These are phyloP conservation scores for Tylopilus cervinicoccineus DNA, from an alignment of 768 basidiomycete species.

Conservation along the genomic window DNA sequence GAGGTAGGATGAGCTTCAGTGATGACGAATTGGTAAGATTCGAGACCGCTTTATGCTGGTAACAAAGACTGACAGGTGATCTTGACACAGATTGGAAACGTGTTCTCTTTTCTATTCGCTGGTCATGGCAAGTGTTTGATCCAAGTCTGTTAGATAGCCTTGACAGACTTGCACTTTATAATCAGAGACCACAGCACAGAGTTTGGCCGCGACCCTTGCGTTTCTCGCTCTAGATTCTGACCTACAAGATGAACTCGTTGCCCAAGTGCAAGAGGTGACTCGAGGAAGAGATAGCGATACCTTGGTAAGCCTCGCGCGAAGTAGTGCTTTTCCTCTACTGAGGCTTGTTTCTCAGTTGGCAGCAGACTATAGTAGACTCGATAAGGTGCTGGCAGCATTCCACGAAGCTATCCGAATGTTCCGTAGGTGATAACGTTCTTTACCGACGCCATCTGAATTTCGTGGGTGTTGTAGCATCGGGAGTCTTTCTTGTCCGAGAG, in stretches of 20 bases:
- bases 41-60: neutral
- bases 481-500: slow-evolving; percentile 27
- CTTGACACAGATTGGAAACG: slow-evolving; percentile 45
- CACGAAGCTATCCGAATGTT: slow-evolving; percentile 34
- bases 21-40: slow-evolving; percentile 15
- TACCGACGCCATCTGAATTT: neutral
- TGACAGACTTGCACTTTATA: neutral
- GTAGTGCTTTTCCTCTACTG: neutral
- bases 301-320: slow-evolving; percentile 10
- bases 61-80: neutral
- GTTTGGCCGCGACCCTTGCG: slow-evolving; percentile 31
- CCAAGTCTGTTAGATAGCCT: neutral
- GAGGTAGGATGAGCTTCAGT: slow-evolving; percentile 11
- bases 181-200: slow-evolving; percentile 33
- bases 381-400: slow-evolving; percentile 28
- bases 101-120: slow-evolving; percentile 51
- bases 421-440: slow-evolving; percentile 19
- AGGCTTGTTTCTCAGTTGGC: slow-evolving; percentile 5
- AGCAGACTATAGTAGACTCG: slow-evolving; percentile 27
- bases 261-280: slow-evolving; percentile 27
- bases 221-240: slow-evolving; percentile 27
- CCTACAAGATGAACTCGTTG: slow-evolving; percentile 31
- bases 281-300: slow-evolving; percentile 15
- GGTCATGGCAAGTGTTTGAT: slow-evolving; percentile 44
- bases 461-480: slow-evolving; percentile 22